Base-by-base conservation (phyloP, 345 rosid genomes). In the Moricandia arvensis region DNA sequence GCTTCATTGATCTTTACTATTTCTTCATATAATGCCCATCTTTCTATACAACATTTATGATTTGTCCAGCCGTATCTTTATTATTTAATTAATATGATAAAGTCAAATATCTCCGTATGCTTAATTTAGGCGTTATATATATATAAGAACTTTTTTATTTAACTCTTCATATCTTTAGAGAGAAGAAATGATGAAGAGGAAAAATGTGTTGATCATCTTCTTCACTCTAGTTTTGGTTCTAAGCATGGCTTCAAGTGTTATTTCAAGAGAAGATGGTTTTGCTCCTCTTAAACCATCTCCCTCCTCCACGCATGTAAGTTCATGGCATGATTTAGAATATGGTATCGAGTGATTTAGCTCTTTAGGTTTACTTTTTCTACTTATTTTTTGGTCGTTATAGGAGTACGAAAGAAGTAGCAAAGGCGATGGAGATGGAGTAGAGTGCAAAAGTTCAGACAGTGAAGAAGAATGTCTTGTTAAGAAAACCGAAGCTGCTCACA, bases 401-500 rank as follows among this genome's bases (percentile, higher is more conserved):
- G 81, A 79, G 78, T 77, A 70, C 21, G 64, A 70, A 65, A 66
- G 68, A 47, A 74, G 34, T 9, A 71, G 38, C 9, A 64, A 54
- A 43, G 79, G 71, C 34, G 82, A 75, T 11, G 57, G 66, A 31
- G 63, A 54, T 31, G 72, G 71, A 29, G 85, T 71, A 47, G 87
- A 75, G n/a, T 86, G 87, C 77, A 64, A 37, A 41, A 79, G 72
- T 16, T 33, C 79, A 64, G 80, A 69, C 24, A 80, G 63, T 59
- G 86, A 85, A 54, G 87, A 85, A 54, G 87, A 85, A 66, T 85
- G 87, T 63, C 72, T 84, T 78, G 68, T 80, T n/a, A 80, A 80
- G 76, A 82, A 79, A 74, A 65, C 78, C 15, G 61, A 77, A 79
- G 82, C 68, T 68, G 85, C 80, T 68, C 90, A 86, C 78, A 79